These are phyloP conservation scores for Dryadomyces quercivorus DNA, from an alignment of 2,329 filamentous ascomycete species.

Conservation along the genomic window DNA sequence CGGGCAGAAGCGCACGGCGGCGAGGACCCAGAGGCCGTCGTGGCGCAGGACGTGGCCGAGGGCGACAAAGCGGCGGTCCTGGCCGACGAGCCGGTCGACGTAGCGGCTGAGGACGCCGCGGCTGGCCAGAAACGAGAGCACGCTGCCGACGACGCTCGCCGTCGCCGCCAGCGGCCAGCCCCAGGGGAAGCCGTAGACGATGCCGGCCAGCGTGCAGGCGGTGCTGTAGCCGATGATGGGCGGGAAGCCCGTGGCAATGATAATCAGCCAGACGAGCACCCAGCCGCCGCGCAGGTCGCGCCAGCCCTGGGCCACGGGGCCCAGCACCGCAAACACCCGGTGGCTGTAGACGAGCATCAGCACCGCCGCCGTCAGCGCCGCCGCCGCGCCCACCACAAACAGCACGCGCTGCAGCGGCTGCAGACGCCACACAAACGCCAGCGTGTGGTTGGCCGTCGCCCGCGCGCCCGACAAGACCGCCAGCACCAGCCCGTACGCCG, in stretches of 20 bases:
- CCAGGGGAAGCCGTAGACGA: slow-evolving; percentile 42
- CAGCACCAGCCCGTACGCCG: not conserved
- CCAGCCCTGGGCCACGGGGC: slow-evolving; percentile 65
- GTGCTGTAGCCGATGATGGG: slow-evolving; percentile 81
- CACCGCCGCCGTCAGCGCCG: slow-evolving; percentile 43
- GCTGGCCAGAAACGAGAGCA: slow-evolving; percentile 67
- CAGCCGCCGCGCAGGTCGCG: slow-evolving; percentile 60
- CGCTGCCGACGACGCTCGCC: slow-evolving; percentile 67
- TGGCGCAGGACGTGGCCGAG: slow-evolving; percentile 78
- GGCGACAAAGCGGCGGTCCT: slow-evolving; percentile 79
- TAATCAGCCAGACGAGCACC: slow-evolving; percentile 61
- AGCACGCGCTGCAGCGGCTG: slow-evolving; percentile 49
- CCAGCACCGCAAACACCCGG: slow-evolving; percentile 63
- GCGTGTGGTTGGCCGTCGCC: not conserved
- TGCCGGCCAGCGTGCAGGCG: slow-evolving; percentile 41
- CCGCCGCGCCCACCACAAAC: slow-evolving; percentile 36
- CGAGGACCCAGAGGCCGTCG: slow-evolving; percentile 78
- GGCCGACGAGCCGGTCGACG: slow-evolving; percentile 68
- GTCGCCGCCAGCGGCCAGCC: slow-evolving; percentile 77
- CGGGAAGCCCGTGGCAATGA: slow-evolving; percentile 70
- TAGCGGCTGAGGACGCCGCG: slow-evolving; percentile 67
- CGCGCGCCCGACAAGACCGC: not conserved
- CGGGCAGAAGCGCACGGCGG: slow-evolving; percentile 86
- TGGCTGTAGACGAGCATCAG: slow-evolving; percentile 69
- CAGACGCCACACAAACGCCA: slow-evolving; percentile 35